Conservation (phyloP, 805 yeast genomes). For the Wickerhamomyces chaumierensis region DNA sequence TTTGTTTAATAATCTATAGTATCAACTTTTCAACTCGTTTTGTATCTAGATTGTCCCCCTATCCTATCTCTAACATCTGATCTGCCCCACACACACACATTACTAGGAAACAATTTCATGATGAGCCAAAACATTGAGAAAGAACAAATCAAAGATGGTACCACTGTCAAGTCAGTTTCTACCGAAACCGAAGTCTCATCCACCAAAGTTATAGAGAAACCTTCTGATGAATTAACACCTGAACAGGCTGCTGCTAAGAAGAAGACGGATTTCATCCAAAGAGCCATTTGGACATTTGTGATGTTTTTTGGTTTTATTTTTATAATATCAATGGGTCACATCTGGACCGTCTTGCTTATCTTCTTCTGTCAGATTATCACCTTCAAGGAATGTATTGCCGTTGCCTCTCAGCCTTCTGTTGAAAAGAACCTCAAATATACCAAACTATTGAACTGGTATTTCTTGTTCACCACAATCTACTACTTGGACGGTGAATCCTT, state of each 20-base stretch:
- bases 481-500: conserved; percentile 82
- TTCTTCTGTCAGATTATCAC: conserved; percentile 68
- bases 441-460: conserved; percentile 84
- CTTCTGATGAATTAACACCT: too few species aligned
- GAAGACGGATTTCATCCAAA: conserved; percentile 72
- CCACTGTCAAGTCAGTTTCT: neutral
- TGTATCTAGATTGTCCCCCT: too few species aligned
- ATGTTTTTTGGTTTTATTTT: conserved; percentile 71
- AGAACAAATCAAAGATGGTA: neutral
- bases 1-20: too few species aligned
- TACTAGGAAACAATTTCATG: too few species aligned
- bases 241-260: conserved; percentile 36
- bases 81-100: too few species aligned
- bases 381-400: conserved; percentile 84
- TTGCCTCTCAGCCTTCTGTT: conserved; percentile 68
- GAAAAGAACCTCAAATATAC: conserved; percentile 78
- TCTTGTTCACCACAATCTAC: conserved; percentile 75
- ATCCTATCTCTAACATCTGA: too few species aligned
- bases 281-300: conserved; percentile 88
- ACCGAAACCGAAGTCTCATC: too few species aligned
- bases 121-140: too few species aligned
- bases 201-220: too few species aligned
- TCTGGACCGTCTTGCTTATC: conserved; percentile 65
- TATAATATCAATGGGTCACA: conserved; percentile 73
- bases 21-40: too few species aligned